Evolutionary conservation across 2,329 filamentous ascomycete genomes (phyloP).

Genomic region (Exophiala alcalophila): DNA sequence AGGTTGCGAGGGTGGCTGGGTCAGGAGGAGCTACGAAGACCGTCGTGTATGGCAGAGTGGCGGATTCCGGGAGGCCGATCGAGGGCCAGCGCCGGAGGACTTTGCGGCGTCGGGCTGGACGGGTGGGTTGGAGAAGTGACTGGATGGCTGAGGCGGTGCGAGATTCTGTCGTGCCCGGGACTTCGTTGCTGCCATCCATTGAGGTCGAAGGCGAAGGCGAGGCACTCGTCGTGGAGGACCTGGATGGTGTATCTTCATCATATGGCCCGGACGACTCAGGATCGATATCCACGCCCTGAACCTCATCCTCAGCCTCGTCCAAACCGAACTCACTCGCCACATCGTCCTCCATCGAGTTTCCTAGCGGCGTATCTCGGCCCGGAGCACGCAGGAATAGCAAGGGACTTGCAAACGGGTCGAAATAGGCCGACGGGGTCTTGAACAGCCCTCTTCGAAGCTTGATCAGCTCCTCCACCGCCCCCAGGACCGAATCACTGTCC

Average conservation of each 20-base stretch:
- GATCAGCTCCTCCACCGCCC: slow-evolving; percentile 24
- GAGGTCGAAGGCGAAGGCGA: not conserved
- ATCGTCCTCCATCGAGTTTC: slow-evolving; percentile 11
- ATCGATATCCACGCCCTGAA: slow-evolving; percentile 8
- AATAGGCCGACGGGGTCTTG: slow-evolving; percentile 36
- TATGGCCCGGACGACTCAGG: slow-evolving; percentile 6
- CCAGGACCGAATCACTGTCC: slow-evolving; percentile 5
- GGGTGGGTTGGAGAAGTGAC: not conserved
- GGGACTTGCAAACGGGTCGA: slow-evolving; percentile 45
- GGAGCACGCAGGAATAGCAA: slow-evolving; percentile 43
- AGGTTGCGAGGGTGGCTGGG: no score
- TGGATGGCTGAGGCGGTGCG: no score
- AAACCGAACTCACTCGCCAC: slow-evolving; percentile 16
- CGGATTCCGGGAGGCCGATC: slow-evolving; percentile 20
- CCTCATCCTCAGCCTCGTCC: slow-evolving; percentile 13
- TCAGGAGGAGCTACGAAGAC: slow-evolving; percentile 21
- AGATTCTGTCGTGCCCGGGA: no score
- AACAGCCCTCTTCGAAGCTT: slow-evolving; percentile 41
- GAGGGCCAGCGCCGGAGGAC: slow-evolving; percentile 28
- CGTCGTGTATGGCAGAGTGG: slow-evolving; percentile 24
- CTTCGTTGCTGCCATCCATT: not conserved
- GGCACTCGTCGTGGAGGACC: not conserved
- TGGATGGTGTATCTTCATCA: slow-evolving; percentile 13
- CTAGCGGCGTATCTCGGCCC: slow-evolving; percentile 37
- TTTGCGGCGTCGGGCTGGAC: slow-evolving; percentile 23